Conservation (phyloP, 164 flowering plant species). For the Macadamia tetraphylla region DNA sequence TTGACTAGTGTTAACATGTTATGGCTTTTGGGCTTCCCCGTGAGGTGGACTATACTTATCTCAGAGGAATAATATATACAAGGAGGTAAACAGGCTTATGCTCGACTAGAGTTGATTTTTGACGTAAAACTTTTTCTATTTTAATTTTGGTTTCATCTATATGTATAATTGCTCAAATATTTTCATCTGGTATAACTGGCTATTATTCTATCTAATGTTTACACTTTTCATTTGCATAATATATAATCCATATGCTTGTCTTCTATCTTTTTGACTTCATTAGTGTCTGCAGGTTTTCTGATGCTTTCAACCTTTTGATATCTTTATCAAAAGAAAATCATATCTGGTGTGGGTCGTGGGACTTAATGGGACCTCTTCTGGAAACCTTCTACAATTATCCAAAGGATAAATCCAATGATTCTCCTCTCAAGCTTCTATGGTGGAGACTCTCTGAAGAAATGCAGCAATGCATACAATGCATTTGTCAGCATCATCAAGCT, state of each 20-base stretch:
- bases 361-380: constrained; percentile 80
- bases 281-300: constrained; percentile 64
- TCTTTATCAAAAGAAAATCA: constrained; percentile 53
- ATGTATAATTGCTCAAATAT: not conserved
- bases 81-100: too few relatives aligned
- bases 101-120: not conserved
- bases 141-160: not conserved
- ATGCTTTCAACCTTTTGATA: constrained; percentile 62
- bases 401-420: constrained; percentile 47
- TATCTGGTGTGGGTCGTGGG: constrained; percentile 83
- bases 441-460: constrained; percentile 68
- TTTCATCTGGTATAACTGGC: not conserved
- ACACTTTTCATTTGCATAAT: not conserved
- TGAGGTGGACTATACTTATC: too few relatives aligned
- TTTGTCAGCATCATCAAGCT: constrained; percentile 85
- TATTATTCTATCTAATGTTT: not conserved
- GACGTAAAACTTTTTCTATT: not conserved
- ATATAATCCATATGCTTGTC: not conserved
- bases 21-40: too few relatives aligned
- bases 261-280: not conserved
- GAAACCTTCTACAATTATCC: constrained; percentile 78
- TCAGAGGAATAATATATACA: too few relatives aligned
- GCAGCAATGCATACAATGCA: constrained; percentile 69
- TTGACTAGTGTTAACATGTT: too few relatives aligned
- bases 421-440: constrained; percentile 77